These are phyloP conservation scores for Lactarius quietus DNA, from an alignment of 768 basidiomycete genomes.

Conservation along the genomic window DNA sequence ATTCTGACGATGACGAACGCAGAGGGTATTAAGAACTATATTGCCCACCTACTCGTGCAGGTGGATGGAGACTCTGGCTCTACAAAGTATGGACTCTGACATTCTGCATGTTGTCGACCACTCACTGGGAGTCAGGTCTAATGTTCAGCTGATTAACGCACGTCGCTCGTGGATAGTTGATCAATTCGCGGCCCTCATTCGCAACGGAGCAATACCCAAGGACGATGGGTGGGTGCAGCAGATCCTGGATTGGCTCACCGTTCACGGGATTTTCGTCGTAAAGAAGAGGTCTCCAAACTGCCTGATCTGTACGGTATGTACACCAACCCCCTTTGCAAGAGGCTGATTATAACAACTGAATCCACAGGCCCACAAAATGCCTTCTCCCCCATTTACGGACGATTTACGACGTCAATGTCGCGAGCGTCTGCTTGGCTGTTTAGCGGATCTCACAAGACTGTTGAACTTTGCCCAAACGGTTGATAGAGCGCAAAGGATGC, in stretches of 20 bases:
- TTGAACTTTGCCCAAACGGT: slow-evolving; percentile 46
- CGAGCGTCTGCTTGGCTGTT: slow-evolving; percentile 62
- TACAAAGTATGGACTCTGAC: slow-evolving; percentile 38
- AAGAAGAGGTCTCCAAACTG: slow-evolving; percentile 72
- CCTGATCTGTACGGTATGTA: slow-evolving; percentile 54
- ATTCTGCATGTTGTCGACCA: neutral
- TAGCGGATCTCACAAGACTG: slow-evolving; percentile 70
- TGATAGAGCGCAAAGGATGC: slow-evolving; percentile 51
- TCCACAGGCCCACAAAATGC: slow-evolving; percentile 54
- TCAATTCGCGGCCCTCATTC: slow-evolving; percentile 74
- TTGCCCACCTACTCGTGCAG: slow-evolving; percentile 64
- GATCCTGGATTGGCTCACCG: slow-evolving; percentile 75
- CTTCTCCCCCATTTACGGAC: slow-evolving; percentile 71
- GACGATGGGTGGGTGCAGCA: slow-evolving; percentile 71
- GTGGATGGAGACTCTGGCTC: slow-evolving; percentile 47
- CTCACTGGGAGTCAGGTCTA: slow-evolving; percentile 36
- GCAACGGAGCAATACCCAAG: slow-evolving; percentile 76
- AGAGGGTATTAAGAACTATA: slow-evolving; percentile 73
- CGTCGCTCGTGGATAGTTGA: slow-evolving; percentile 82
- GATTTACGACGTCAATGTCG: slow-evolving; percentile 63
- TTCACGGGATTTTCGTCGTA: slow-evolving; percentile 77
- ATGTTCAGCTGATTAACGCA: slow-evolving; percentile 46
- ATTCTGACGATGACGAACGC: slow-evolving; percentile 71
- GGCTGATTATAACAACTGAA: slow-evolving; percentile 7
- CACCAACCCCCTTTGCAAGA: neutral